A percentile compares a stretch with the other conserved stretches of the same genome.
These are phyloP conservation scores for Cantharellus cinnabarinus DNA, from an alignment of 768 basidiomycete genomes.

Conservation along the genomic window DNA sequence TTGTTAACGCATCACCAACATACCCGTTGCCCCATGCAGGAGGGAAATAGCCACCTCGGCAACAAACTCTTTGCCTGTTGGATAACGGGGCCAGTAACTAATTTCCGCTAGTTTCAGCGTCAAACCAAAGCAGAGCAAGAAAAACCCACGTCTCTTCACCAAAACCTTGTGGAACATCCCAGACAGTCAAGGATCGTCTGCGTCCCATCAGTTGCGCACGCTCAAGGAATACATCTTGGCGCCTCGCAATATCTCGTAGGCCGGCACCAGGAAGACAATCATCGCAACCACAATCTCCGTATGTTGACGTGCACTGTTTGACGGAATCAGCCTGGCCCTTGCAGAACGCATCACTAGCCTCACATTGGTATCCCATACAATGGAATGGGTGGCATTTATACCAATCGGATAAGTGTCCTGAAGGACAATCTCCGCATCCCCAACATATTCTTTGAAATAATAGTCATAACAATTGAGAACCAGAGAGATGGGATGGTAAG, in stretches of 20 bases:
- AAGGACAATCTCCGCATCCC: constrained; percentile 11
- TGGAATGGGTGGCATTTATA: constrained; percentile 11
- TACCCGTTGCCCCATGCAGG: constrained; percentile 5
- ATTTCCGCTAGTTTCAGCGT: background rate
- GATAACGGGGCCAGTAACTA: constrained; percentile 8
- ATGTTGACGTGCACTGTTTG: constrained; percentile 2
- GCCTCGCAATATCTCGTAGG: constrained; percentile 7
- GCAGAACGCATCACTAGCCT: background rate
- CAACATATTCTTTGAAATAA: constrained; percentile 10
- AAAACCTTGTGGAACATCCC: constrained; percentile 15
- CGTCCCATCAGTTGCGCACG: constrained; percentile 1
- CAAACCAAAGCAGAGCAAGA: background rate
- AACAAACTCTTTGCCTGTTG: constrained; percentile 8
- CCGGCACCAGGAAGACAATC: constrained; percentile 10
- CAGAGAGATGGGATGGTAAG: constrained; percentile 14
- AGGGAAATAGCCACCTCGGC: constrained; percentile 1
- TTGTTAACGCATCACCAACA: background rate
- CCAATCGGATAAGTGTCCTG: constrained; percentile 11
- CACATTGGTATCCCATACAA: constrained; percentile 9
- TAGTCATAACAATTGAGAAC: constrained; percentile 16
- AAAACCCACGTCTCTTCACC: constrained; percentile 8
- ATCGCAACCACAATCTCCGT: constrained; percentile 15
- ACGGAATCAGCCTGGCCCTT: background rate
- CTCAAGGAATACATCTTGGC: constrained; percentile 8
- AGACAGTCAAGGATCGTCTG: constrained; percentile 9